Evolutionary conservation across 2,329 filamentous ascomycete genomes (phyloP).

Genomic region (Raffaelea deltoideospora): DNA sequence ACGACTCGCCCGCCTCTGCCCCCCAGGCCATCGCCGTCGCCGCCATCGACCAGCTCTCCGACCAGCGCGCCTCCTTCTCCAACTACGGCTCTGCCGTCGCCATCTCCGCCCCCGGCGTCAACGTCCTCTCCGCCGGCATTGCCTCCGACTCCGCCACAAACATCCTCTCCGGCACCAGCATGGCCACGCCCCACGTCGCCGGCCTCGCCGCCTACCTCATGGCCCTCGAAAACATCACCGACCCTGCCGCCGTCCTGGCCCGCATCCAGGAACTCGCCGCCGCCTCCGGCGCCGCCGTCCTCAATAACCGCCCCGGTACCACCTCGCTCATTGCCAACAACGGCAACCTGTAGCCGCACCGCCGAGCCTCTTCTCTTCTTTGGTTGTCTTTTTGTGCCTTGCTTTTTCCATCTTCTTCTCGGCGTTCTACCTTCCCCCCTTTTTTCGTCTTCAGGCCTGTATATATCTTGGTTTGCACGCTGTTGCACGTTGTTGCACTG

Average conservation of each 20-base stretch:
- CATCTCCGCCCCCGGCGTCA: slow-evolving; percentile 40
- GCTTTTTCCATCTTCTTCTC: no score
- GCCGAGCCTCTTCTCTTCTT: no score
- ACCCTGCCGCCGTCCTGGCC: slow-evolving; percentile 39
- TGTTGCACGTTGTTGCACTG: no score
- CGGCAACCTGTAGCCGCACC: slow-evolving; percentile 20
- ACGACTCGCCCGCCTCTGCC: slow-evolving; percentile 38
- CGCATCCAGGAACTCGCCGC: slow-evolving; percentile 46
- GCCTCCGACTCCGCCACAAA: slow-evolving; percentile 27
- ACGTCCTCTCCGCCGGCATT: slow-evolving; percentile 38
- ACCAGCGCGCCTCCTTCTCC: slow-evolving; percentile 36
- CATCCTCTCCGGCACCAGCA: slow-evolving; percentile 10
- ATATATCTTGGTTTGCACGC: no score
- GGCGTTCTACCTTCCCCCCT: no score
- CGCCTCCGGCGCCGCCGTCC: slow-evolving; percentile 27
- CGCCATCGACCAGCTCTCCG: slow-evolving; percentile 36
- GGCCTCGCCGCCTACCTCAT: slow-evolving; percentile 12
- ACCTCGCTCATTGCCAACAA: slow-evolving; percentile 43
- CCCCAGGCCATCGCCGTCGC: slow-evolving; percentile 43
- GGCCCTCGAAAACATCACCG: slow-evolving; percentile 19
- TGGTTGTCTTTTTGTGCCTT: no score
- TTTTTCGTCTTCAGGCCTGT: no score
- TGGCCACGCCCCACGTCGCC: slow-evolving; percentile 11
- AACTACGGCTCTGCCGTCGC: slow-evolving; percentile 41
- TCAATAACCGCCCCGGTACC: slow-evolving; percentile 26